Percentiles rank a stretch among this genome's conserved stretches.
Conservation (phyloP, 2,329 filamentous ascomycete species). For the Ophiostoma novo-ulmi region DNA sequence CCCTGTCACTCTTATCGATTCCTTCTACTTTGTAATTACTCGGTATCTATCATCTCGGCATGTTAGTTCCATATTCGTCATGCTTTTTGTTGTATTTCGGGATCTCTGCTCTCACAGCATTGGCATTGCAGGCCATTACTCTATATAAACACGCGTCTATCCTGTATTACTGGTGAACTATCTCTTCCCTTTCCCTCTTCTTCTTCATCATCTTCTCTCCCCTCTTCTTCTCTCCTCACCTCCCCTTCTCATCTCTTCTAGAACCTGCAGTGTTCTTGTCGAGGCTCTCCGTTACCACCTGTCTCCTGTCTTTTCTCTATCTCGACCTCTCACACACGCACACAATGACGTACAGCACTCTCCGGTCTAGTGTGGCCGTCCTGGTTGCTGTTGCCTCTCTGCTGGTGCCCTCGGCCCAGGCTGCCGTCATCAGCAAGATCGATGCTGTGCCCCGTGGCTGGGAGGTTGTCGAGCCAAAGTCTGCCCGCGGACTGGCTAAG, state of each 20-base stretch:
- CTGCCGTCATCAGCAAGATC: constrained; percentile 24
- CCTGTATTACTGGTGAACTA: not conserved
- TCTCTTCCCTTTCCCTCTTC: not conserved
- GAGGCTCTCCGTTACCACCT: not conserved
- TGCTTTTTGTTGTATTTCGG: not conserved
- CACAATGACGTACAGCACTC: constrained; percentile 24
- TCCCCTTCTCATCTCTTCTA: not conserved
- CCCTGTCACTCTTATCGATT: not conserved
- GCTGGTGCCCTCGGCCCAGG: constrained; percentile 22
- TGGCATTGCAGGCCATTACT: not conserved
- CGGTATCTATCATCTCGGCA: not conserved
- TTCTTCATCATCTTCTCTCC: not conserved
- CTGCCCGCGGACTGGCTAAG: not conserved
- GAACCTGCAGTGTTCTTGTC: constrained; percentile 10
- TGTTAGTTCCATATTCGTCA: not conserved
- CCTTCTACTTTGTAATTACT: not conserved
- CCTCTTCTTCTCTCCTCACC: not conserved
- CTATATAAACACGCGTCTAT: constrained; percentile 10
- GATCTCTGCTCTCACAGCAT: not conserved
- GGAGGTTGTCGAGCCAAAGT: constrained; percentile 13
- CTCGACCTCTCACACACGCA: not conserved
- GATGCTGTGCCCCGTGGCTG: constrained; percentile 25
- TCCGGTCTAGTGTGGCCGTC: constrained; percentile 18
- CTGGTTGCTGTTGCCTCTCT: constrained; percentile 17
- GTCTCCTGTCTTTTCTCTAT: not conserved